Base-by-base conservation (phyloP, 2,329 filamentous ascomycete genomes). In the Coniella vitis region DNA sequence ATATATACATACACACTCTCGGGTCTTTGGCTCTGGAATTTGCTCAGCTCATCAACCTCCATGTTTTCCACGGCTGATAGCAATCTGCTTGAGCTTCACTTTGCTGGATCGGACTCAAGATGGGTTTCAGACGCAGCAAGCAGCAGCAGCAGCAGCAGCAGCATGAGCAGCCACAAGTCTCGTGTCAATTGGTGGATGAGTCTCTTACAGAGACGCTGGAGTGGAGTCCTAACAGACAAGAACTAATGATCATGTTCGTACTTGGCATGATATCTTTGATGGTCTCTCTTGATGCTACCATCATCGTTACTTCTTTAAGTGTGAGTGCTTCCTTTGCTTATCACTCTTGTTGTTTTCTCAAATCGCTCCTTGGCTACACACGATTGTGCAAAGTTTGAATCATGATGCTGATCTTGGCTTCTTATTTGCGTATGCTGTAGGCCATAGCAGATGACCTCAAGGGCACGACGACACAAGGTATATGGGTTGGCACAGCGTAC, bases 401-500 rank as follows among this genome's bases (percentile, higher is more conserved):
- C 32, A 9, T 21, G 16, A 12, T 45, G 8, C 44, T 53, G 25
- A 53, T 44, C 20, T 8, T 36, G 34, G 12, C 12, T 20, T 16
- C n/a, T n/a, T n/a, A n/a, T n/a, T 0, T 9, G 4, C 3, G 8
- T 16, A 10, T n/a, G 12, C 8, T 8, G 1, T 17, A 61, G 59
- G 48, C 56, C 1, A 61, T 61, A 16, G 55, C 59, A 5, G 53
- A 54, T 42, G 60, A 61, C 9, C 56, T 61, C 7, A 45, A 53
- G 7, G 57, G 54, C 38, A 54, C 56, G 19, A 54, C 60, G 2
- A 61, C 60, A 5, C 57, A 59, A 32, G 58, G 57, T 14, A 61
- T 61, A 50, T 61, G 60, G 60, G 53, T 61, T 19, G 60, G 60
- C 32, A 61, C 60, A 1, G 56, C 60, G 14, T 61, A 61, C 44